Evolutionary conservation across 2,329 filamentous ascomycete genomes (phyloP), one percentile per base, ranked within the genome.

Genomic region (Colletotrichum liriopes): DNA sequence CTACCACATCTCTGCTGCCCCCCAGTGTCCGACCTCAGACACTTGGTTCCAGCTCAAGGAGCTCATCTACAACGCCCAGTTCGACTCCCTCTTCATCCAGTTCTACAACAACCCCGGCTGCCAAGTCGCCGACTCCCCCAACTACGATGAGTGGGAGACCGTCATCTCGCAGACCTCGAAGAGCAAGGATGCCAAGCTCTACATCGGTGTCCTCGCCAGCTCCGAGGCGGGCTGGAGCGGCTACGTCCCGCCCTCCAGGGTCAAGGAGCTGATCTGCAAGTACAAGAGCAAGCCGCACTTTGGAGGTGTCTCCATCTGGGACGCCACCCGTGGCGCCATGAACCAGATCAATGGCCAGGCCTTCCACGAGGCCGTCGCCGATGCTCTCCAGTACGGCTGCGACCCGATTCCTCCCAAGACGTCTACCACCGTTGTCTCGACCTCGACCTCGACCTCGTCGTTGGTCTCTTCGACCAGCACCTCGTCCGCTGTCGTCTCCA

Each of bases 91-190:
- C 51, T 86, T 84, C 76, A 77, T 87, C 62, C 85, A 87, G 78
- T 87, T 87, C 77, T 87, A 86, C 79, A 86, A 87, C 80, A 86
- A 86, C 76, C 75, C 76, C 0, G 74, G 60, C 26, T 86, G 84
- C 75, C 80, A 81, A 72, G 69, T 73, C 16, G 65, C 78, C 11
- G 79, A 78, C 12, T 76, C 79, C 14, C 74, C 75, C 45, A 87
- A 86, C 73, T 87, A 84, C 76, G 76, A 84, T 62, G 76, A 77
- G 18, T 87, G 86, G 85, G 81, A 78, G 59, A 49, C 60, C 0
- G 78, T 82, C 37, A 67, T 87, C 43, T 65, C 75, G 5, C 51
- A 69, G 4, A 84, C 81, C 47, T 72, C 79, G 3, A 75, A 76
- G 67, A 86, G 82, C 79, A 74, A 81, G 75, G 74, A 79, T 11